Base-by-base conservation (phyloP, 768 basidiomycete genomes). In the Vishniacozyma victoriae region DNA sequence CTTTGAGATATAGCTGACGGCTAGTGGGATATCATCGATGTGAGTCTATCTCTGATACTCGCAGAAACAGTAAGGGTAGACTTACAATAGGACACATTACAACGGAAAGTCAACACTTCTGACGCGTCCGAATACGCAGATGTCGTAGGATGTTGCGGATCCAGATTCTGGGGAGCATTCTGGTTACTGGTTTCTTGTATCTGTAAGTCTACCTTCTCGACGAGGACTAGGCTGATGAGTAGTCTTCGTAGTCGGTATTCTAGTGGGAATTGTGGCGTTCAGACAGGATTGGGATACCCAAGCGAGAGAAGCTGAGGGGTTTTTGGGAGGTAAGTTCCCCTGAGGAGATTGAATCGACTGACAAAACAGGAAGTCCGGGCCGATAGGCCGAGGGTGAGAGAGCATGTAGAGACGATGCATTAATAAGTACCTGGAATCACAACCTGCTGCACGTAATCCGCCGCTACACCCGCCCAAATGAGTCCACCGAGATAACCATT, bases 401-500 rank as follows among this genome's bases (percentile, higher is more conserved):
- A 35, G 31, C 11, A 11, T 35, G n/a, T 35, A 11, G 31, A 11
- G n/a, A 11, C 12, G n/a, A 35, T 11, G 31, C 11, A 11, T n/a
- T 35, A 11, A 11, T 38, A 18, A n/a, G n/a, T 38, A 38, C 20
- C 54, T 6, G 46, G 46, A 15, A 62, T 15, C 24, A 62, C 46
- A 5, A 69, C 62, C 45, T 50, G 35, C 24, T 50, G 42, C 3
- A 67, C 62, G 63, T 88, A 90, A 72, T 95, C 90, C 13, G 72
- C 78, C 11, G 82, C 62, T 13, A 86, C 78, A 9, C 90, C 91
- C 72, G 81, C 79, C 86, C 86, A 91, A 12, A 93, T 74, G 82
- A 83, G 84, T 54, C 87, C 85, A 0, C 91, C 91, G 22, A 85
- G 76, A 83, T 84, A 88, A 0, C 88, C 88, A 69, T 89, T 93